Evolutionary conservation across 176 grass and related monocot species (phyloP).

Genomic region (Triticum urartu): DNA sequence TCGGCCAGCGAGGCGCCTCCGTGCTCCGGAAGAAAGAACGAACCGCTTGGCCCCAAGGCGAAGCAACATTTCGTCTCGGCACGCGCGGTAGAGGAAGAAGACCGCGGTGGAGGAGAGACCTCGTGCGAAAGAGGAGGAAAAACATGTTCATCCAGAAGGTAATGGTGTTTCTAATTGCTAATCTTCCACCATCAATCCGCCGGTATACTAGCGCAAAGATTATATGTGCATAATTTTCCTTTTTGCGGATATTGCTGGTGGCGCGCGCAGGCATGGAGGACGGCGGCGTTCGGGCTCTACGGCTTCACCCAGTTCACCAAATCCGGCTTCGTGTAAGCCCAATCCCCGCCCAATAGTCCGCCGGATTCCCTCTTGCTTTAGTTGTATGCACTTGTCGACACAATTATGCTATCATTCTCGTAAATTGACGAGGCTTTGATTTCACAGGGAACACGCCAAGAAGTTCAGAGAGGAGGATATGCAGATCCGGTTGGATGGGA

Average conservation of each 20-base stretch:
- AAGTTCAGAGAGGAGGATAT: constrained; percentile 91
- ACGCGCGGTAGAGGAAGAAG: neutral
- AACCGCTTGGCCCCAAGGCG: neutral
- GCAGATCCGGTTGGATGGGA: constrained; percentile 75
- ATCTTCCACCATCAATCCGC: neutral
- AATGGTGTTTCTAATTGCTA: neutral
- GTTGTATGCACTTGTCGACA: neutral
- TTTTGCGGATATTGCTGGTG: neutral
- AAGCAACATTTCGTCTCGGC: neutral
- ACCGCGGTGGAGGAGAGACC: neutral
- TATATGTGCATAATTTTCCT: neutral
- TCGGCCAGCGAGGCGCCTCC: constrained; percentile 32
- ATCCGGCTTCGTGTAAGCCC: constrained; percentile 71
- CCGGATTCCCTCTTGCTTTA: neutral
- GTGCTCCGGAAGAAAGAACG: neutral
- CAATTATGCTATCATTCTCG: neutral
- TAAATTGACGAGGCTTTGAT: neutral
- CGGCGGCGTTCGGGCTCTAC: constrained; percentile 79
- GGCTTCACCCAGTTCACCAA: constrained; percentile 95
- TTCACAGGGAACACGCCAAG: constrained; percentile 71
- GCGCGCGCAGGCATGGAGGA: constrained; percentile 69
- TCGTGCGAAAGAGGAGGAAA: neutral
- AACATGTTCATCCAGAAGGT: constrained; percentile 82
- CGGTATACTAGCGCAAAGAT: neutral
- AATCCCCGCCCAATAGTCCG: neutral